Base-by-base conservation (phyloP, 495 filamentous ascomycete species). In the Aspergillus kassunensis region DNA sequence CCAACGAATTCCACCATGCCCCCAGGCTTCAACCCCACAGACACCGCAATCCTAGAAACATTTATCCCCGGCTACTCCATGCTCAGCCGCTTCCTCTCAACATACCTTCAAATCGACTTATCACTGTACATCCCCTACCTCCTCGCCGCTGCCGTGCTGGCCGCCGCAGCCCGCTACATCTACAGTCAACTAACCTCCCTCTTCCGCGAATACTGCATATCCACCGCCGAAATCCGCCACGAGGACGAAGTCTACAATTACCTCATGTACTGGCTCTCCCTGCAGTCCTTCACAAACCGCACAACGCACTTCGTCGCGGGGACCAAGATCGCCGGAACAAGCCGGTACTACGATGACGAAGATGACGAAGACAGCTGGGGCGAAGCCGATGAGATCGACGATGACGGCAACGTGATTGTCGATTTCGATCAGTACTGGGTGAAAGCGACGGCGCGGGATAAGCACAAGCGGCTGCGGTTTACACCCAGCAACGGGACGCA, bases 41-140 rank as follows among this genome's bases (percentile, higher is more conserved):
- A 74, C 16, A 65, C 66, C 1, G 62, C 58, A 37, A 70, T 90
- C n/a, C 73, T 91, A 13, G 86, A 91, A 53, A 73, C 80, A 21
- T 77, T 91, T 62, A 82, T 91, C 49, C 88, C 88, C 0, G 88
- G 87, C 13, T 90, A 88, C 64, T 76, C 81, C 1, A 62, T 86
- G 54, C 70, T 88, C 44, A 83, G 84, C 0, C 67, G 76, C 2
- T 75, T 82, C 20, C 56, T 88, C 6, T 65, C 79, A 6, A 79
- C 80, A 21, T 78, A 82, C 47, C 67, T 88, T 2, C 75, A 83
- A 36, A 76, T 95, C 63, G 88, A 95, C 59, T 69, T 90, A 11
- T 83, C 81, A 40, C 46, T 83, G n/a, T 84, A 89, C 63, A 75
- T 91, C 33, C 85, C 86, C 2, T 64, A 83, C 12, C 54, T 88